These are phyloP conservation scores for Penicillium simplicissimum DNA, from an alignment of 495 filamentous ascomycete genomes.

Conservation along the genomic window DNA sequence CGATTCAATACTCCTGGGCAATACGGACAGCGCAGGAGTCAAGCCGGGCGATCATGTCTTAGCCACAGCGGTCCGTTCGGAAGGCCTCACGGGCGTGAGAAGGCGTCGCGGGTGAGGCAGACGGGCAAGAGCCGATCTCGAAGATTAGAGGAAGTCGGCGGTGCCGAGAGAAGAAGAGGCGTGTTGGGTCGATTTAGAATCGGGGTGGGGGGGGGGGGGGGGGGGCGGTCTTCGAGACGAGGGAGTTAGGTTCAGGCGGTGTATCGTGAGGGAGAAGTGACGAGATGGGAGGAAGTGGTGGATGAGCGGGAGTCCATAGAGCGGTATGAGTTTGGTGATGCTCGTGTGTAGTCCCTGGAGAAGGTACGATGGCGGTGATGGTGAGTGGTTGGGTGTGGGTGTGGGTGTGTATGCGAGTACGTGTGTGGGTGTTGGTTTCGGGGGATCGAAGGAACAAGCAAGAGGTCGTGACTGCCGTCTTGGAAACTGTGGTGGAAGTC, in stretches of 20 bases:
- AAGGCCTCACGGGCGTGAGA: constrained; percentile 1
- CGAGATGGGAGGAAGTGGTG: not conserved
- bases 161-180: not conserved
- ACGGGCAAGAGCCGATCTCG: not conserved
- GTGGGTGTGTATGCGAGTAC: not conserved
- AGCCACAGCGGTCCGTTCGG: constrained; percentile 30
- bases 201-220: no score
- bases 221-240: constrained; percentile 2
- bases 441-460: constrained; percentile 18
- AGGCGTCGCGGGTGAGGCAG: not conserved
- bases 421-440: constrained; percentile 1
- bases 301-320: not conserved
- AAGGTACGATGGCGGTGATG: not conserved
- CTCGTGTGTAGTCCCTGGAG: not conserved
- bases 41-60: constrained; percentile 40
- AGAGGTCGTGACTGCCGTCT: not conserved
- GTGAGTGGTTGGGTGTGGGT: constrained; percentile 2
- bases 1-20: constrained; percentile 38
- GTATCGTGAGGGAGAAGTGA: constrained; percentile 16
- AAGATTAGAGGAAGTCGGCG: constrained; percentile 12
- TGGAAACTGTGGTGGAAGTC: constrained; percentile 1
- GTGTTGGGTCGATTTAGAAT: constrained; percentile 16
- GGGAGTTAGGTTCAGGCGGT: constrained; percentile 24
- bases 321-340: not conserved
- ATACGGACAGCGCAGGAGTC: constrained; percentile 36